phyloP scores from a whole-genome alignment of 495 filamentous ascomycete genomes.

The Cercophora newfieldiana region DNA sequence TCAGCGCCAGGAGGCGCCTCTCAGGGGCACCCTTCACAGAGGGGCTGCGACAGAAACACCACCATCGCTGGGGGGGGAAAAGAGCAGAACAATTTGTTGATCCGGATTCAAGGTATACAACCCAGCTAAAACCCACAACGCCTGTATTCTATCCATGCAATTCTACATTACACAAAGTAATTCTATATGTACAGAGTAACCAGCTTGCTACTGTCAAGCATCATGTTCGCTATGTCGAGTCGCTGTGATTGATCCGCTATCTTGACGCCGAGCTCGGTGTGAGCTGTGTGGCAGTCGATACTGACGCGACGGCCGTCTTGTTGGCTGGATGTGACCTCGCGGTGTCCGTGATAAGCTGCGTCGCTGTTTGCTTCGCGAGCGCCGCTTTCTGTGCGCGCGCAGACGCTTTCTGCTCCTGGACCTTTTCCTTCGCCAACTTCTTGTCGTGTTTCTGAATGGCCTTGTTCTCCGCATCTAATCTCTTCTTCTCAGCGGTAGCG shows the following conservation, averaged over 20 bases:
- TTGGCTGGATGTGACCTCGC: not conserved
- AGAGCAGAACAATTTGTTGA: not conserved
- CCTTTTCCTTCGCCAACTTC: not conserved
- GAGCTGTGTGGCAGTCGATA: not conserved
- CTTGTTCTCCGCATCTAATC: not conserved
- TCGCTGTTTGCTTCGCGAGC: not conserved
- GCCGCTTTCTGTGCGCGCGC: not conserved
- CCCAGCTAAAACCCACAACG: not conserved
- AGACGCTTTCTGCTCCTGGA: not conserved
- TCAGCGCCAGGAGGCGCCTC: not conserved
- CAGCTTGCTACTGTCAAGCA: no score
- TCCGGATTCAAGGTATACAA: not conserved
- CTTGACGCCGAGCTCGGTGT: not conserved
- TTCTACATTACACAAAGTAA: not conserved
- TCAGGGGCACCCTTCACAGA: not conserved
- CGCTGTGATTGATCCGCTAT: not conserved
- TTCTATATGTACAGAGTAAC: not conserved
- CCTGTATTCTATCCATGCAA: not conserved
- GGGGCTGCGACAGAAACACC: not conserved
- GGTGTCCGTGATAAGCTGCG: not conserved
- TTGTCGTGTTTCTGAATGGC: not conserved
- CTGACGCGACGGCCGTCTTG: not conserved
- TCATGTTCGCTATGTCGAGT: not conserved
- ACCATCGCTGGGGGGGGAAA: not conserved
- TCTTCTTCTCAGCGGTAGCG: not conserved